Evolutionary conservation across 208 protist species (phyloP).

Genomic region (Acanthamoeba sp.): DNA sequence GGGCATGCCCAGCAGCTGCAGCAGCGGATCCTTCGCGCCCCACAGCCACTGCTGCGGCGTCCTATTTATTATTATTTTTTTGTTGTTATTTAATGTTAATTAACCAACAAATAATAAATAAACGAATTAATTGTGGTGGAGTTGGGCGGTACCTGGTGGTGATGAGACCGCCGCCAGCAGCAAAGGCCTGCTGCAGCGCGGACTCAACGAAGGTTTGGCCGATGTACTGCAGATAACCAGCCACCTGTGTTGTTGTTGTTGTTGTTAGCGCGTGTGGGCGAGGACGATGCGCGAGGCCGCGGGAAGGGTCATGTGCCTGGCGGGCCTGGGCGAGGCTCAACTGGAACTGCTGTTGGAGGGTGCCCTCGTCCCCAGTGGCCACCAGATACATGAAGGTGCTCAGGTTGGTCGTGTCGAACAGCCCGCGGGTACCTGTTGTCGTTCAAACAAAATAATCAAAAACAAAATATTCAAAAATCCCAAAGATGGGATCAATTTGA

Average conservation of each 20-base stretch:
- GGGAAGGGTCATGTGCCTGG: not conserved
- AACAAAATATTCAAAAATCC: not conserved
- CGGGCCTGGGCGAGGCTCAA: conserved; percentile 17
- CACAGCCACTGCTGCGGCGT: conserved; percentile 45
- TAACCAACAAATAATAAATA: too few relatives aligned
- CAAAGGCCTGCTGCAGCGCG: conserved; percentile 35
- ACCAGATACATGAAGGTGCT: not conserved
- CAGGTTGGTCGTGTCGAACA: conserved; percentile 35
- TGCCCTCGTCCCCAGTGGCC: not conserved
- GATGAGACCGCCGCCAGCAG: conserved; percentile 46
- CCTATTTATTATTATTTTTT: too few relatives aligned
- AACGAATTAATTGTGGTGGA: too few relatives aligned
- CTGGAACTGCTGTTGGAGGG: not conserved
- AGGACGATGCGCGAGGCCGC: not conserved
- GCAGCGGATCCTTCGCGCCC: conserved; percentile 60
- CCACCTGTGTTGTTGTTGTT: not conserved
- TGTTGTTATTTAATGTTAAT: too few relatives aligned
- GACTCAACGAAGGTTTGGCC: conserved; percentile 17
- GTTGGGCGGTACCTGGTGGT: conserved; percentile 38
- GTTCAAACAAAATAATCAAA: too few relatives aligned
- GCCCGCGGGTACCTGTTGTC: not conserved
- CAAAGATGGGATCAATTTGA: not conserved
- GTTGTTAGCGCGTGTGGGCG: not conserved
- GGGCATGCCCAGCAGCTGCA: conserved; percentile 24
- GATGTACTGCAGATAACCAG: not conserved